phyloP scores from a whole-genome alignment of 306 rosid species.

The Cucurbita argyrosperma region DNA sequence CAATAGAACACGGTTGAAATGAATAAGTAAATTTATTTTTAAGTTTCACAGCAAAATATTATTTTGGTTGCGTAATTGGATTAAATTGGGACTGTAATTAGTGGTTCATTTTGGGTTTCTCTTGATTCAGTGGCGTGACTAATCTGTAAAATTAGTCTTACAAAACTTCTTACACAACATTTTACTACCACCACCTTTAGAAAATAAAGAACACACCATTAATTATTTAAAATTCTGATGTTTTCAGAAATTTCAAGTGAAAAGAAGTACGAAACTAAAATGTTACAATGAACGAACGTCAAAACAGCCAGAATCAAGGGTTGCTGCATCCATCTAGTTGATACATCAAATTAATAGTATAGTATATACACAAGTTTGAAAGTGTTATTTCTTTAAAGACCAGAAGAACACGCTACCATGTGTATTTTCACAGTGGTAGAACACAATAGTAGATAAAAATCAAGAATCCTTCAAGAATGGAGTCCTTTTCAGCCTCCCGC shows the following conservation, averaged over 20 bases:
- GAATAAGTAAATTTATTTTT: neutral
- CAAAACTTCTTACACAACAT: neutral
- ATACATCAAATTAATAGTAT: neutral
- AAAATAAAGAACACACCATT: neutral
- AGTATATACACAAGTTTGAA: neutral
- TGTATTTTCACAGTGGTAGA: neutral
- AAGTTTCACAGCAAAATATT: neutral
- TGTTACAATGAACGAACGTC: neutral
- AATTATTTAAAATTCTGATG: too few species aligned
- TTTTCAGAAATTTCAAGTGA: too few species aligned
- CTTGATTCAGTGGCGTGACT: neutral
- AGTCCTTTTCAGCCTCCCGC: neutral
- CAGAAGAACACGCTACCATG: neutral
- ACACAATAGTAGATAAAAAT: neutral
- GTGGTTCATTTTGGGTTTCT: neutral
- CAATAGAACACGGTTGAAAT: neutral
- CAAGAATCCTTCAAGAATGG: neutral
- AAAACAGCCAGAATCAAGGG: neutral
- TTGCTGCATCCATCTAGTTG: neutral
- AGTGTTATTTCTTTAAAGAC: neutral
- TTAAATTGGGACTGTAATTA: neutral
- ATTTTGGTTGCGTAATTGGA: neutral
- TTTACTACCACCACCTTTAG: neutral
- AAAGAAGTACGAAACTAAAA: too few species aligned
- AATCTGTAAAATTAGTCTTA: neutral